Evolutionary conservation across 495 filamentous ascomycete genomes (phyloP).

Genomic region (Coniosporium apollinis): DNA sequence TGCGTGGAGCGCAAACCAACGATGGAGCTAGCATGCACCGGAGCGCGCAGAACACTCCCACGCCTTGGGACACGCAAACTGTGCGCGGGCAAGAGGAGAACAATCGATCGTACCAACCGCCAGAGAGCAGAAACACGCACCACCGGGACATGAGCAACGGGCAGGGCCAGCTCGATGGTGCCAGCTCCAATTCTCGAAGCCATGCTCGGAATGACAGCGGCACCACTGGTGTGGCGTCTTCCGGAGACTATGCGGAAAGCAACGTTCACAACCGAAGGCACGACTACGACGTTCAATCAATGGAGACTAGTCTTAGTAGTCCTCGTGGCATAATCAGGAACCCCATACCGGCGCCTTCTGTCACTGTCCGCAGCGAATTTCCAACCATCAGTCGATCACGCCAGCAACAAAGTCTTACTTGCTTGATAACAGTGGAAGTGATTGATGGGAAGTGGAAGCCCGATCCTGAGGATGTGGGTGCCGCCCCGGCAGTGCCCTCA

Average conservation of each 20-base stretch:
- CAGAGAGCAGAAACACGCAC: no score
- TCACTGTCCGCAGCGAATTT: conserved; percentile 91
- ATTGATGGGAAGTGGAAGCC: conserved; percentile 83
- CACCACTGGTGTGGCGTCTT: conserved; percentile 51
- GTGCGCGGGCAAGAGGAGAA: conserved; percentile 29
- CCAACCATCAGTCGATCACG: conserved; percentile 83
- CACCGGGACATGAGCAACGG: background rate
- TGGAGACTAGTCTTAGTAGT: conserved; percentile 73
- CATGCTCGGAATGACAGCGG: conserved; percentile 55
- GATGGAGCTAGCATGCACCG: conserved; percentile 31
- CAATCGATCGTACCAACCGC: no score
- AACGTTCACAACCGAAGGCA: conserved; percentile 45
- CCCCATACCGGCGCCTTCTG: conserved; percentile 77
- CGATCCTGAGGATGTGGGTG: conserved; percentile 65
- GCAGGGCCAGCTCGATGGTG: conserved; percentile 35
- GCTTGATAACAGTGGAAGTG: conserved; percentile 87
- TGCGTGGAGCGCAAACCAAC: conserved; percentile 62
- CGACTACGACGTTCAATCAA: conserved; percentile 90
- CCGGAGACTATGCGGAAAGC: conserved; percentile 48
- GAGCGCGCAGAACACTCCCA: conserved; percentile 36
- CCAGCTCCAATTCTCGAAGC: conserved; percentile 31
- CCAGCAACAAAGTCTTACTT: conserved; percentile 89
- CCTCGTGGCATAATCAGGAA: conserved; percentile 63
- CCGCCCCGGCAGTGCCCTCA: conserved; percentile 39
- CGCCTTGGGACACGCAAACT: conserved; percentile 40